Evolutionary conservation across 2,329 filamentous ascomycete genomes (phyloP), one percentile per base, ranked within the genome.

Genomic region (Microsporum canis): DNA sequence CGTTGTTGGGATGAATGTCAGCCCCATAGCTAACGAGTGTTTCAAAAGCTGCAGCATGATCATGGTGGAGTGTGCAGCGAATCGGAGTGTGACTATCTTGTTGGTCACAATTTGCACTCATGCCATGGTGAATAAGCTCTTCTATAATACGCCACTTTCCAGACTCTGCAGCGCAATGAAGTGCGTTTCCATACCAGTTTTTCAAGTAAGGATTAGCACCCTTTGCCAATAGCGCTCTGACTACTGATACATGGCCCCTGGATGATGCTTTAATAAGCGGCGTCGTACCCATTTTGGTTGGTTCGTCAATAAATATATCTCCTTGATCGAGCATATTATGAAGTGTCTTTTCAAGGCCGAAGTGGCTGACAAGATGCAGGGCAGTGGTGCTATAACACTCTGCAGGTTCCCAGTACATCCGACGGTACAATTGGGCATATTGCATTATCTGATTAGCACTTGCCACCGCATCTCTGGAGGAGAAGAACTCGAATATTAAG

Each of bases 151-250:
- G 12, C 33, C 23, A 14, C 8, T 58, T 17, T 17, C 56, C 56
- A 41, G 56, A 34, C 38, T 58, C 56, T 17, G 56, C 56, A 31
- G 56, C 56, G 17, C 56, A 58, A 14, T 58, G 56, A 23, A 58
- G 56, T 10, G 56, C 56, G 23, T 58, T 43, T 31, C 56, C 56
- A 31, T 17, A 58, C 56, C 33, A 43, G 56, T 58, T 58, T 36
- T 29, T n/a, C 38, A 39, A 10, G 10, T 43, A 58, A 23, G 56
- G 56, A 27, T 58, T 36, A 2, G 56, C 56, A 29, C 56, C 56
- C 23, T 27, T 43, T 38, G 4, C 3, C 34, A 58, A 39, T 14
- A 58, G 56, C 3, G 14, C 38, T 17, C 36, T 34, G 7, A 58
- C 14, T 29, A 58, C 14, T 10, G 34, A 58, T 2, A 58, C 34